Evolutionary conservation across 2,329 filamentous ascomycete genomes (phyloP).

Genomic region (Phoma herbarum): DNA sequence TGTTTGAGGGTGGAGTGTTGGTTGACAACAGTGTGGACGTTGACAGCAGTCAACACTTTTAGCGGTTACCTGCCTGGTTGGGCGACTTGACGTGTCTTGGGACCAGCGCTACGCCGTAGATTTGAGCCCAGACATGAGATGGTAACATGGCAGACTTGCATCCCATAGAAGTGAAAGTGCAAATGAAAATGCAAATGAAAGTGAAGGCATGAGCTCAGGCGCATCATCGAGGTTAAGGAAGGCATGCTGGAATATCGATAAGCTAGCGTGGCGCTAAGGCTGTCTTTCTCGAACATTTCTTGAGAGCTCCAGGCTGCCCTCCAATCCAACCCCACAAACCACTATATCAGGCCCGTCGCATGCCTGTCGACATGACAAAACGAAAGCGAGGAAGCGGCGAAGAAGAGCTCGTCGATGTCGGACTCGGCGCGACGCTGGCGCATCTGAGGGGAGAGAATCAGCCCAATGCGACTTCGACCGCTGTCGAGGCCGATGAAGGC

Average conservation of each 20-base stretch:
- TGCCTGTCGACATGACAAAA: slow-evolving; percentile 39
- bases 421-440: slow-evolving; percentile 44
- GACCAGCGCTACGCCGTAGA: neutral
- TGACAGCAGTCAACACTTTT: neutral
- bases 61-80: neutral
- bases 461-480: slow-evolving; percentile 20
- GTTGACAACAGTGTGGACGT: neutral
- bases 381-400: slow-evolving; percentile 38
- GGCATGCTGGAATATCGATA: slow-evolving; percentile 4
- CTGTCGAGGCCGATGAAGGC: slow-evolving; percentile 32
- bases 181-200: neutral
- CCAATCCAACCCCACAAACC: neutral
- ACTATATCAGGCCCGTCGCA: slow-evolving; percentile 14
- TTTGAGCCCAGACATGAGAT: neutral
- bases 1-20: neutral
- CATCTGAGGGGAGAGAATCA: slow-evolving; percentile 34
- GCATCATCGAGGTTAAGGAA: neutral
- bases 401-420: slow-evolving; percentile 31
- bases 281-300: slow-evolving; percentile 17
- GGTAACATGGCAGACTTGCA: neutral
- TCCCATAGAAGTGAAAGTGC: neutral
- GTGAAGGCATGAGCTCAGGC: neutral
- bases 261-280: slow-evolving; percentile 9
- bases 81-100: neutral
- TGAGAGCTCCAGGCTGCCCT: neutral